Base-by-base conservation (phyloP, 805 yeast genomes). In the Brettanomyces bruxellensis region DNA sequence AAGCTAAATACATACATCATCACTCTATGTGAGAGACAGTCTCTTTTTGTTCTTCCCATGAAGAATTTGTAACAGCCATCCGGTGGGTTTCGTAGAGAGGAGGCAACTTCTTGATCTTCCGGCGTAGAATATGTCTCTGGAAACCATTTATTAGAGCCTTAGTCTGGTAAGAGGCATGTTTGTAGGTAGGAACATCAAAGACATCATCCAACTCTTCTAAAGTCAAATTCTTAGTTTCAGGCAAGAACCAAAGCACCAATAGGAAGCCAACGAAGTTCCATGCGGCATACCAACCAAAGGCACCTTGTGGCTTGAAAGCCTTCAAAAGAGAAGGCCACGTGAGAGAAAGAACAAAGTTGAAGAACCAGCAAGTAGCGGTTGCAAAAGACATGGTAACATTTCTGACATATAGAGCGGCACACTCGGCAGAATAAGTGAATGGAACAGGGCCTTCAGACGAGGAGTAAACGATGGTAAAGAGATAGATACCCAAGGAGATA, bases 361-460 rank as follows among this genome's bases (percentile, higher is more conserved):
- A 81, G 64, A 81, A 81, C 86, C 86, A 81, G 60, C 83, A 71
- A 18, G 83, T 78, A 22, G 86, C 82, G 30, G 90, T 81, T 28
- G 90, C 91, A 51, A 81, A 70, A 3, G 89, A 80, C 81, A 87
- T 83, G 45, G 91, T 90, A 45, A 85, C 66, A 53, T 86, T 89
- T 66, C 95, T 78, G 50, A 85, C 77, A 57, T 83, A 83, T 57
- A 86, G 70, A 49, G 91, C 87, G 68, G 83, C 77, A 56, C 83
- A 85, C 64, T 87, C 95, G 8, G 95, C 95, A 24, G 89, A 81
- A 59, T 87, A 85, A 2, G 93, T 83, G 68, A 87, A 87, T 3
- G 95, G 95, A 40, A 87, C 93, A 12, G 93, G 95, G 40, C 95
- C 95, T 62, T 84, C 87, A 46, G 95, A 91, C 3, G 86, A 78